Base-by-base conservation (phyloP, 176 grass and related monocot species). In the Elymus sibiricus region DNA sequence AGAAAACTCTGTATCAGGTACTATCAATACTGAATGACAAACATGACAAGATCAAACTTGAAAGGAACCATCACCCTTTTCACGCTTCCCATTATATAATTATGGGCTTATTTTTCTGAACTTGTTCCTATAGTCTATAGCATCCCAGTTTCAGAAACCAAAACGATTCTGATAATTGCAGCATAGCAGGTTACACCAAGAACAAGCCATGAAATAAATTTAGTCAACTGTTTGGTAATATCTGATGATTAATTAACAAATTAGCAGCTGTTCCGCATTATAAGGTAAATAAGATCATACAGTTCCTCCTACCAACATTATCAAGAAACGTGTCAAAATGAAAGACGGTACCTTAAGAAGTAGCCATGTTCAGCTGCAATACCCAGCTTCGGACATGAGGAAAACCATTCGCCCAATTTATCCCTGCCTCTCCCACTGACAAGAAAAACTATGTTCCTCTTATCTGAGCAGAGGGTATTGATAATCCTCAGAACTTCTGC, bases 341-440 rank as follows among this genome's bases (percentile, higher is more conserved):
- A 76, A 62, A 65, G 29, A 64, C 6, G 13, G n/a, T 83, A 94
- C 94, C 97, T 97, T 80, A 94, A 80, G 86, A 93, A 94, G 87
- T 94, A 97, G 63, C 97, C 92, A 76, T 99, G 94, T 76, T 99
- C 94, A 38, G 92, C 92, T 32, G 92, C 94, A 81, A 97, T 96
- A 11, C 92, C 97, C 72, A 99, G 87, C 75, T 85, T 86, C 12
- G 89, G 82, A 61, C 94, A 99, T 3, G 90, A 88, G 69, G 85
- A 66, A 78, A 99, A 99, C 94, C 88, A 97, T 78, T 89, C 76
- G 16, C 40, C 94, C 77, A 93, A 77, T 15, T 66, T 93, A 73
- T 90, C 86, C 80, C 84, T 93, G 19, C 86, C 79, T 56, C 94
- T 92, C 15, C 97, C 97, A 84, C 94, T 94, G 56, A 94, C 94